A percentile compares a stretch with the other conserved stretches of the same genome.
Evolutionary conservation across 108 stramenopile genomes (phyloP).

Genomic region (Skeletonema potamos): DNA sequence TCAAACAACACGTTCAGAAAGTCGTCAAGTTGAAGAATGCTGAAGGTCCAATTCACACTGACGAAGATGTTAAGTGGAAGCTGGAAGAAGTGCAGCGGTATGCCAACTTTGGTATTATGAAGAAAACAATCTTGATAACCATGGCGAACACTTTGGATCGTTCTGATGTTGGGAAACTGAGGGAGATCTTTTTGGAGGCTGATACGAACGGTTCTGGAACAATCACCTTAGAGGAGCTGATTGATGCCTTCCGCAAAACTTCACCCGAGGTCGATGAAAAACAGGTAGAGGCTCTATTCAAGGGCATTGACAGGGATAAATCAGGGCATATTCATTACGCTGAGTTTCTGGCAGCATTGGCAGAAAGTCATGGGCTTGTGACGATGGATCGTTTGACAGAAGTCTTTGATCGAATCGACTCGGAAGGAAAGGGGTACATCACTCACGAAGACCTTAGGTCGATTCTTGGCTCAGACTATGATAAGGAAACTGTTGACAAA

Average conservation of each 20-base stretch:
- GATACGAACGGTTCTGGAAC: conserved; percentile 64
- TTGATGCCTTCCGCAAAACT: conserved; percentile 38
- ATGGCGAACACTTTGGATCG: conserved; percentile 69
- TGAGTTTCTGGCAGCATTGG: conserved; percentile 75
- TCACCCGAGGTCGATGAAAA: conserved; percentile 49
- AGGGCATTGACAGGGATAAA: conserved; percentile 65
- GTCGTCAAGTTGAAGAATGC: conserved; percentile 22
- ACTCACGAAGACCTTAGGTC: conserved; percentile 61
- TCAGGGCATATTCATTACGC: conserved; percentile 70
- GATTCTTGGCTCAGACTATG: conserved; percentile 62
- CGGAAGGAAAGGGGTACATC: conserved; percentile 68
- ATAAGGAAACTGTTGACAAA: conserved; percentile 61
- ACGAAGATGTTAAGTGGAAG: conserved; percentile 9
- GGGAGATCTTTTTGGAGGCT: conserved; percentile 55
- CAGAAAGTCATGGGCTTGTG: conserved; percentile 64
- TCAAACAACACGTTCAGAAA: conserved; percentile 35
- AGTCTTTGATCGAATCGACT: conserved; percentile 75
- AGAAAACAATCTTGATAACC: conserved; percentile 60
- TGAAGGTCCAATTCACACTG: conserved; percentile 8
- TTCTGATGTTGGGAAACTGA: conserved; percentile 46
- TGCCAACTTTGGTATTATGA: conserved; percentile 49
- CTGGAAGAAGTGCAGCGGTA: conserved; percentile 43
- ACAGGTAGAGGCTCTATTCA: conserved; percentile 55
- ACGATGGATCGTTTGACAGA: conserved; percentile 70
- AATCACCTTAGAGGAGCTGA: conserved; percentile 60